Base-by-base conservation (phyloP, 768 basidiomycete species). In the Boletus pseudopeckii region DNA sequence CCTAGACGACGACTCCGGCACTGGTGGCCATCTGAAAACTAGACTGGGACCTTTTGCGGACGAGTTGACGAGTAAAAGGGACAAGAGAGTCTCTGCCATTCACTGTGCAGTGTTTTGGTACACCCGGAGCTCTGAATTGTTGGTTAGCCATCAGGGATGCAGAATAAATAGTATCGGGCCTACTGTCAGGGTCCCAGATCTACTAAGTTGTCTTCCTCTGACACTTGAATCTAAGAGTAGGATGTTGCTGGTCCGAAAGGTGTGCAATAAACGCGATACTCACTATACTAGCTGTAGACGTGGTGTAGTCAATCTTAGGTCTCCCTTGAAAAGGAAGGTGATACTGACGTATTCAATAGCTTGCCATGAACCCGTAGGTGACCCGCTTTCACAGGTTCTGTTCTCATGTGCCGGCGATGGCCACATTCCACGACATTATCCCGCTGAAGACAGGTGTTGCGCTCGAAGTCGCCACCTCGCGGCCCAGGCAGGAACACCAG, bases 21-120 rank as follows among this genome's bases (percentile, higher is more conserved):
- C 76, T 14, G 90, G 86, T 0, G 94, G 94, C 88, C 92, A 96
- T 57, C 89, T 79, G 66, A 85, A 93, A 48, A 92, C 86, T 6
- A 93, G 72, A 59, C 76, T 86, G 10, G 85, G 82, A 26, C 88
- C 90, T 63, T 85, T 89, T 7, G 90, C 85, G 9, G 92, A 93
- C 13, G 86, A 85, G 5, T 90, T 90, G 40, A 92, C 89, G 34
- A 97, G 81, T 5, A 95, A 72, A 56, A 96, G 77, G 10, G 90
- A 86, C 44, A 94, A 74, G 32, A 97, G 79, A 3, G 85, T 84
- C 70, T 90, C 86, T 38, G 86, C 85, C 57, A 60, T 63, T 28
- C 28, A 24, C n/a, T 4, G 43, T 10, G 22, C 15, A 13, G 2
- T 33, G 14, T 22, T 20, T n/a, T 14, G 28, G 44, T 30, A 26